Evolutionary conservation across 148 eudicot genomes (phyloP), one percentile per base, ranked within the genome.

Genomic region (Suaeda aralocaspica): DNA sequence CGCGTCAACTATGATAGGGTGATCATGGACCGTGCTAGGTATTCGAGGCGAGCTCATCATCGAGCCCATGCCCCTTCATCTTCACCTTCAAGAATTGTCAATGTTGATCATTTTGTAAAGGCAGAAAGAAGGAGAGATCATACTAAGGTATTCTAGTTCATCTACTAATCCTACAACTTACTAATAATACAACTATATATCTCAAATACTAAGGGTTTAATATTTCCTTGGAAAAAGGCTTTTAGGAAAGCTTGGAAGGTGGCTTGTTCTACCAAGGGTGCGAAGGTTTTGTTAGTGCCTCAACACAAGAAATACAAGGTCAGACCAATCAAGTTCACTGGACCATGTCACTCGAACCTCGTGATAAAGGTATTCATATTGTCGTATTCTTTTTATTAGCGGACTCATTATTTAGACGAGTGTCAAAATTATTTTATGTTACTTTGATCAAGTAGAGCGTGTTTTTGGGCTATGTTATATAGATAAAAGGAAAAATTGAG

Each of bases 401-500:
- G 44, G n/a, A n/a, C n/a, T n/a, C n/a, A n/a, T n/a, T n/a, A n/a
- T n/a, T n/a, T n/a, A n/a, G n/a, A n/a, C n/a, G n/a, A n/a, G n/a
- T n/a, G n/a, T n/a, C n/a, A n/a, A n/a, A n/a, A n/a, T n/a, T n/a
- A n/a, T n/a, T 25, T 68, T 2, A 6, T 66, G 1, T 30, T 34
- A 48, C 4, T 36, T 45, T 50, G 33, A 31, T 9, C 19, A 30
- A 45, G 15, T 12, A 21, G 15, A 21, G 18, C 12, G 19, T 19
- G 5, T 24, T 51, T 36, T 26, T 26, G 8, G 1, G 0, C 12
- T 16, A 24, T 33, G 15, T n/a, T 39, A 6, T 62, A 22, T 62
- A 92, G 98, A 84, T 92, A 11, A 31, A 75, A 59, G 98, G 98
- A 67, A 88, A 72, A 36, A 80, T 92, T 9, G 73, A 81, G 69